Percentiles rank a stretch among this genome's conserved stretches.
Evolutionary conservation across 2,329 filamentous ascomycete genomes (phyloP).

Genomic region (Exophiala calicioides): DNA sequence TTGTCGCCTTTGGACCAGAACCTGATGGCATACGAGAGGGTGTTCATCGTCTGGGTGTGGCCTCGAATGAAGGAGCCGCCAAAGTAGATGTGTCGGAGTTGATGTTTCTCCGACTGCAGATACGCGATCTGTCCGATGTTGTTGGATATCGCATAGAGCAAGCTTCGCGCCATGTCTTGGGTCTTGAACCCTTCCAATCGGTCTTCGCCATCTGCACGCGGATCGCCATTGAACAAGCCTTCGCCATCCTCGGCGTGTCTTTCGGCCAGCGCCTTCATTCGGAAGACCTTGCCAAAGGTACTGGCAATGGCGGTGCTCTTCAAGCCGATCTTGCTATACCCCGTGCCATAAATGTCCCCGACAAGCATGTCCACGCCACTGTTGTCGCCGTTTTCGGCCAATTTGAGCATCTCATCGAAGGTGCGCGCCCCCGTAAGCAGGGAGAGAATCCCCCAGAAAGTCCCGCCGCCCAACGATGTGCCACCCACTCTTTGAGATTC

Average conservation of each 20-base stretch:
- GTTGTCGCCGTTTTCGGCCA: conserved; percentile 91
- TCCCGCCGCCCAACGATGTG: conserved; percentile 93
- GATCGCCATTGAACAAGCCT: conserved; percentile 53
- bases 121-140: conserved; percentile 82
- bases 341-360: conserved; percentile 94
- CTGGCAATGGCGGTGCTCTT: conserved; percentile 95
- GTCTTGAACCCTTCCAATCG: conserved; percentile 62
- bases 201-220: conserved; percentile 42
- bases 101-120: conserved; percentile 93
- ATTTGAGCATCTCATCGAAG: conserved; percentile 96
- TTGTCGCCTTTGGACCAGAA: conserved; percentile 96
- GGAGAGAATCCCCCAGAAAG: conserved; percentile 90
- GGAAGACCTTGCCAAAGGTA: conserved; percentile 95
- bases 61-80: conserved; percentile 95
- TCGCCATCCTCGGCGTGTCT: conserved; percentile 72
- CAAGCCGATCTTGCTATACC: conserved; percentile 88
- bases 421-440: conserved; percentile 87
- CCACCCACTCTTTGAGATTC: conserved; percentile 89
- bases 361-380: conserved; percentile 93
- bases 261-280: conserved; percentile 84
- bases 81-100: conserved; percentile 91
- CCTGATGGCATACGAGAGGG: conserved; percentile 90
- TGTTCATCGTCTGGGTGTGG: conserved; percentile 97
- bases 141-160: conserved; percentile 77
- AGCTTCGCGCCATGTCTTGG: conserved; percentile 84